Base-by-base conservation (phyloP, 768 basidiomycete species). In the Suillus cothurnatus region DNA sequence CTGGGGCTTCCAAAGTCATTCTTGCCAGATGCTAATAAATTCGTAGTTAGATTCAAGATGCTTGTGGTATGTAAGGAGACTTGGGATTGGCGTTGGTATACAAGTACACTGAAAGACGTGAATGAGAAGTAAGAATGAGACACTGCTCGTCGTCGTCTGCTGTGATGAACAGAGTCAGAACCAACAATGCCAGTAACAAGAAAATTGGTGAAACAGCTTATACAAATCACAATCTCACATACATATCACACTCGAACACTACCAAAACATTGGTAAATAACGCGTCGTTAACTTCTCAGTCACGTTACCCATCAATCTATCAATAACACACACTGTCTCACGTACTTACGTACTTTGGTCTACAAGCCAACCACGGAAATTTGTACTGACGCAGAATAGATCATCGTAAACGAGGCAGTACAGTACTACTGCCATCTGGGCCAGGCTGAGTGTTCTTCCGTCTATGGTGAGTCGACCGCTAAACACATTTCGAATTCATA, bases 221-320 rank as follows among this genome's bases (percentile, higher is more conserved):
- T 60, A 26, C 38, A 60, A 28, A 34, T 58, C 63, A 59, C 56
- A 23, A 28, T 23, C n/a, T 62, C 61, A 62, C 49, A 26, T 26
- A 50, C 61, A 62, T 62, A 63, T 63, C 53, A 63, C 53, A 71
- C 32, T 76, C 66, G 69, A 76, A 76, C 75, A 70, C 55, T 50
- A 58, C 8, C 66, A 68, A 76, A 76, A 76, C 6, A 77, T 6
- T 0, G 0, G 31, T 64, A 66, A 76, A 76, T 57, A 76, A 76
- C 75, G 73, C 75, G 75, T 77, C 62, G 31, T 55, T 34, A 2
- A 8, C 53, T 57, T 32, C 26, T 17, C 6, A 26, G 58, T 59
- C 58, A 59, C 58, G 58, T 59, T 59, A 59, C 58, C 1, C 39
- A 19, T 39, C 38, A 19, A 39, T 58, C 17, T 41, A 59, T 59